Conservation (phyloP, 331 rosid species). For the Acacia pycnantha region DNA sequence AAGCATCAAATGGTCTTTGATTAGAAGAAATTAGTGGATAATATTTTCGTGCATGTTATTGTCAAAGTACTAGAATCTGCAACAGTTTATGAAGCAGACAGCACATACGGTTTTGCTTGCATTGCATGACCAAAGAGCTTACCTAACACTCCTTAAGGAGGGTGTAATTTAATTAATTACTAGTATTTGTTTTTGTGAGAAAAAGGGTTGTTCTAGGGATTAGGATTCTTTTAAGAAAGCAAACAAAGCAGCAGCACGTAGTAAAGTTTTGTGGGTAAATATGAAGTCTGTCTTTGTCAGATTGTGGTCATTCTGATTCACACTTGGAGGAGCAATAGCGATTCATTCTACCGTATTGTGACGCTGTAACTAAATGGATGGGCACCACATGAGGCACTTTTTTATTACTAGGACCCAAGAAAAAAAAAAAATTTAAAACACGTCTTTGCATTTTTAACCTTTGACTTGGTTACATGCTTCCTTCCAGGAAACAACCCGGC, state of each 20-base stretch:
- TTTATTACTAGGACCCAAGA: background rate
- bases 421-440: background rate
- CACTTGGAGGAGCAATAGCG: constrained; percentile 40
- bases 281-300: constrained; percentile 37
- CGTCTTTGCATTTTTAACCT: constrained; percentile 25
- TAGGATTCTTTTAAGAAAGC: constrained; percentile 51
- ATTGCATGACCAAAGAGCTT: constrained; percentile 36
- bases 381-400: constrained; percentile 31
- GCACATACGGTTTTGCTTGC: constrained; percentile 29
- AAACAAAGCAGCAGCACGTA: constrained; percentile 8
- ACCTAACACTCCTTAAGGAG: constrained; percentile 28
- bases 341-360: constrained; percentile 13
- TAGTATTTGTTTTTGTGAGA: constrained; percentile 8
- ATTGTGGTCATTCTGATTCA: constrained; percentile 31
- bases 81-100: constrained; percentile 30
- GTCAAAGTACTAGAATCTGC: constrained; percentile 20
- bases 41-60: constrained; percentile 39
- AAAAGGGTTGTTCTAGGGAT: constrained; percentile 59
- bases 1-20: constrained; percentile 26
- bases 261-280: constrained; percentile 34
- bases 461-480: constrained; percentile 38
- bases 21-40: constrained; percentile 30
- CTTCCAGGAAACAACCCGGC: constrained; percentile 34
- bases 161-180: constrained; percentile 18
- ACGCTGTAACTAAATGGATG: constrained; percentile 33